Conservation (phyloP, 148 eudicot species). For the Vaccinium darrowii region DNA sequence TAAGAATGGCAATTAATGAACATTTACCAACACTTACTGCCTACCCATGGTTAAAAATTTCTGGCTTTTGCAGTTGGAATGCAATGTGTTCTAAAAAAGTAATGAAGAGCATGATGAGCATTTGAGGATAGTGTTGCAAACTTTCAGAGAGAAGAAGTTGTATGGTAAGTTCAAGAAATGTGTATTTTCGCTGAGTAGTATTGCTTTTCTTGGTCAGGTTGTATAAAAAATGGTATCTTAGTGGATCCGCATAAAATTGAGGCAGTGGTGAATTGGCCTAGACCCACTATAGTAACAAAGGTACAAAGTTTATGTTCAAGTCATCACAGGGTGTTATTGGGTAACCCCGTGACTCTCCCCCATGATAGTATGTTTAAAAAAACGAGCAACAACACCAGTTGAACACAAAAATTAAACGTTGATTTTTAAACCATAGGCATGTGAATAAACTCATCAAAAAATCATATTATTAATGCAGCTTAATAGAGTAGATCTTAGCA, state of each 20-base stretch:
- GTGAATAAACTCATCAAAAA: too few relatives aligned
- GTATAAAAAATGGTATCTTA: neutral
- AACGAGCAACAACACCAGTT: too few relatives aligned
- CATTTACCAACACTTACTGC: constrained; percentile 19
- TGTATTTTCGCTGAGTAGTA: neutral
- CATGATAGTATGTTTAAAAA: too few relatives aligned
- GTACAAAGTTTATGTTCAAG: neutral
- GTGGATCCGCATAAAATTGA: neutral
- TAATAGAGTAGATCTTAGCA: too few relatives aligned
- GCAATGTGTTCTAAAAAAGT: constrained; percentile 16
- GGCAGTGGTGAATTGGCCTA: neutral
- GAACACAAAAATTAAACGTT: too few relatives aligned
- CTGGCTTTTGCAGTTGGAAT: constrained; percentile 67
- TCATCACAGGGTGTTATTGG: too few relatives aligned
- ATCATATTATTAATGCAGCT: too few relatives aligned
- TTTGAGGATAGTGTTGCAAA: neutral
- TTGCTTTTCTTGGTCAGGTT: neutral
- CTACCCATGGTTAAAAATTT: constrained; percentile 28
- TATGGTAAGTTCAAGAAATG: neutral
- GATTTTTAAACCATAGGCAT: too few relatives aligned
- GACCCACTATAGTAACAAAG: neutral
- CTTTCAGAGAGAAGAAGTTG: neutral
- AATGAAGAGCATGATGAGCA: neutral
- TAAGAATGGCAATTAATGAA: constrained; percentile 4
- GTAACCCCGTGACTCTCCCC: too few relatives aligned